Conservation (phyloP, 805 yeast species). For the Teunomyces cretensis region DNA sequence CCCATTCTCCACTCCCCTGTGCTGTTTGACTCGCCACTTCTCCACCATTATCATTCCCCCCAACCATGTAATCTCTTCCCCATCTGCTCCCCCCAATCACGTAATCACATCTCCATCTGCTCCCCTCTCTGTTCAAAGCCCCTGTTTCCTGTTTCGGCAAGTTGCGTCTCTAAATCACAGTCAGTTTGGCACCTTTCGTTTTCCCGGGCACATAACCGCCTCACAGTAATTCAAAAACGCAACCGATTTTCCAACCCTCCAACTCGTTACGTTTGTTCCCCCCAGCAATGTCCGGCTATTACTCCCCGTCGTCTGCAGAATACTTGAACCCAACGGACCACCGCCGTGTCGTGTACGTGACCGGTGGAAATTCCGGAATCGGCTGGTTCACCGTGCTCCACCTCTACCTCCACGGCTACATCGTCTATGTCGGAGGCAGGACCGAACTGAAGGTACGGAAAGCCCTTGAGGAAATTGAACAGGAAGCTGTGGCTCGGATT, state of each 20-base stretch:
- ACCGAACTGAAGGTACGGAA: constrained; percentile 27
- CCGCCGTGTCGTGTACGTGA: constrained; percentile 31
- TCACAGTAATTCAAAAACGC: too few relatives aligned
- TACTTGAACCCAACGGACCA: constrained; percentile 27
- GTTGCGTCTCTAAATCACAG: too few relatives aligned
- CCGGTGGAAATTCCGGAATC: constrained; percentile 43
- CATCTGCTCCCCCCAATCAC: too few relatives aligned
- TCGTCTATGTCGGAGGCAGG: constrained; percentile 38
- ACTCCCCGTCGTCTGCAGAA: constrained; percentile 27
- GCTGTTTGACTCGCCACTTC: too few relatives aligned
- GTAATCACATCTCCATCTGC: too few relatives aligned
- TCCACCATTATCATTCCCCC: too few relatives aligned
- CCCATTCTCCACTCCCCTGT: too few relatives aligned
- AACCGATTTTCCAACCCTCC: not conserved
- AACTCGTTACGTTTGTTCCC: not conserved
- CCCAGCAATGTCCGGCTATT: constrained; percentile 12
- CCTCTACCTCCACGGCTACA: constrained; percentile 40
- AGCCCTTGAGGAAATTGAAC: constrained; percentile 33
- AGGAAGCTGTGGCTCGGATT: constrained; percentile 29
- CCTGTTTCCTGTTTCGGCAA: too few relatives aligned
- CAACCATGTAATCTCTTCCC: too few relatives aligned
- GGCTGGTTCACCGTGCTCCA: constrained; percentile 42
- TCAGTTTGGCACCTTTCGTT: too few relatives aligned
- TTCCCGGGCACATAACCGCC: too few relatives aligned
- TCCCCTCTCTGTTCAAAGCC: too few relatives aligned